These are phyloP conservation scores for Camelina hispida DNA, from an alignment of 345 rosid genomes.

Conservation along the genomic window DNA sequence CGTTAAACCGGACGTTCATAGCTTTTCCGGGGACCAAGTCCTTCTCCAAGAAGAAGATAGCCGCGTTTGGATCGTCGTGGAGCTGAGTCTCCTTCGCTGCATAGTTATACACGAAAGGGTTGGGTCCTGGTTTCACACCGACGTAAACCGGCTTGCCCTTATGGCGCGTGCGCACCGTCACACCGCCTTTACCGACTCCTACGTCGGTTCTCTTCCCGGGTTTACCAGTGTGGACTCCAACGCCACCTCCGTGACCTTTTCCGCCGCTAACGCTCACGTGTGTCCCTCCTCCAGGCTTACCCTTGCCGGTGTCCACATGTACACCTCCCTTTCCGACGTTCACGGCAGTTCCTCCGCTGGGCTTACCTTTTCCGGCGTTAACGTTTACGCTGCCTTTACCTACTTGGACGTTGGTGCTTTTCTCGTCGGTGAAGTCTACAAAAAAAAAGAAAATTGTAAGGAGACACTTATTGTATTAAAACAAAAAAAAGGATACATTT, in stretches of 20 bases:
- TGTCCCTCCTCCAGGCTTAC: slow-evolving; percentile 50
- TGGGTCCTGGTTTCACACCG: slow-evolving; percentile 54
- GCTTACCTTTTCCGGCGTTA: slow-evolving; percentile 54
- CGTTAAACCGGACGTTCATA: slow-evolving; percentile 64
- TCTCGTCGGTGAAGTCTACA: slow-evolving; percentile 64
- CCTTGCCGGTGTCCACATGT: slow-evolving; percentile 60
- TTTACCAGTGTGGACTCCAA: slow-evolving; percentile 55
- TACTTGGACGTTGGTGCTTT: slow-evolving; percentile 58
- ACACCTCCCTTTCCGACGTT: slow-evolving; percentile 68
- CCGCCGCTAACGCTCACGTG: slow-evolving; percentile 54
- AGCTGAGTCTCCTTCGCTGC: slow-evolving; percentile 74
- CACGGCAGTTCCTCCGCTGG: slow-evolving; percentile 63
- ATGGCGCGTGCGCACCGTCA: slow-evolving; percentile 54
- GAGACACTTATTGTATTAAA: background rate
- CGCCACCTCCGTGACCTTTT: slow-evolving; percentile 50
- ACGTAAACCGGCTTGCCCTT: slow-evolving; percentile 73
- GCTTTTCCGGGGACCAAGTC: slow-evolving; percentile 59
- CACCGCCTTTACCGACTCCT: slow-evolving; percentile 86
- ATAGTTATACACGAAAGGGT: slow-evolving; percentile 43
- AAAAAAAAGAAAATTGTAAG: background rate
- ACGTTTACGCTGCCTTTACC: slow-evolving; percentile 50
- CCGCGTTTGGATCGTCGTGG: slow-evolving; percentile 60
- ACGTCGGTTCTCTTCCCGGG: slow-evolving; percentile 60
- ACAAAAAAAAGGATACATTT: background rate
- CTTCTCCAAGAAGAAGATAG: slow-evolving; percentile 86